Evolutionary conservation across 495 filamentous ascomycete species (phyloP).

Genomic region (Darksidea phi): DNA sequence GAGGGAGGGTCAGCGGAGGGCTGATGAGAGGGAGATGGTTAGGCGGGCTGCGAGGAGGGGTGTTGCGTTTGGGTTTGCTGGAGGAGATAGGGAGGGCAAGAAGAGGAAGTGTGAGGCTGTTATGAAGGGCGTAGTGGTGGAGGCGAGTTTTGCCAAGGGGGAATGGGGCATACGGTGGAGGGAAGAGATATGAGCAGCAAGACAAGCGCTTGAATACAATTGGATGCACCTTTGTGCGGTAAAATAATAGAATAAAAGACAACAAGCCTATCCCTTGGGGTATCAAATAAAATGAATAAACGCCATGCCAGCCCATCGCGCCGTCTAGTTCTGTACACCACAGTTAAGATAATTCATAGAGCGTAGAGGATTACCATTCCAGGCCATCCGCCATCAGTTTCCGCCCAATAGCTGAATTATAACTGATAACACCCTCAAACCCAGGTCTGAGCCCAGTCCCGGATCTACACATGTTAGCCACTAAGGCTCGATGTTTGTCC

Average conservation of each 20-base stretch:
- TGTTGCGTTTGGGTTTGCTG: slow-evolving; percentile 49
- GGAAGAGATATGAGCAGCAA: slow-evolving; percentile 18
- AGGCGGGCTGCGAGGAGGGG: slow-evolving; percentile 47
- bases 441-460: background rate
- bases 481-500: slow-evolving; percentile 2
- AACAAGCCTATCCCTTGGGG: background rate
- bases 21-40: slow-evolving; percentile 48
- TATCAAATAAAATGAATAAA: slow-evolving; percentile 1
- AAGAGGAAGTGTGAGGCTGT: slow-evolving; percentile 42
- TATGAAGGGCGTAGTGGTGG: slow-evolving; percentile 48
- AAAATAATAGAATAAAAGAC: no score
- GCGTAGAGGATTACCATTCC: slow-evolving; percentile 1
- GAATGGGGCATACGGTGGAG: slow-evolving; percentile 51
- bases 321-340: background rate
- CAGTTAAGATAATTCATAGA: background rate
- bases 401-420: background rate
- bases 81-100: slow-evolving; percentile 10
- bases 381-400: slow-evolving; percentile 5
- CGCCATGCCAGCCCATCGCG: background rate
- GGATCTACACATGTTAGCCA: slow-evolving; percentile 4
- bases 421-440: slow-evolving; percentile 8
- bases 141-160: slow-evolving; percentile 47
- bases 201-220: background rate
- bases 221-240: no score
- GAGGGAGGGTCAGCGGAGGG: slow-evolving; percentile 35